Evolutionary conservation across 331 rosid species (phyloP).

Genomic region (Cydonia oblonga): DNA sequence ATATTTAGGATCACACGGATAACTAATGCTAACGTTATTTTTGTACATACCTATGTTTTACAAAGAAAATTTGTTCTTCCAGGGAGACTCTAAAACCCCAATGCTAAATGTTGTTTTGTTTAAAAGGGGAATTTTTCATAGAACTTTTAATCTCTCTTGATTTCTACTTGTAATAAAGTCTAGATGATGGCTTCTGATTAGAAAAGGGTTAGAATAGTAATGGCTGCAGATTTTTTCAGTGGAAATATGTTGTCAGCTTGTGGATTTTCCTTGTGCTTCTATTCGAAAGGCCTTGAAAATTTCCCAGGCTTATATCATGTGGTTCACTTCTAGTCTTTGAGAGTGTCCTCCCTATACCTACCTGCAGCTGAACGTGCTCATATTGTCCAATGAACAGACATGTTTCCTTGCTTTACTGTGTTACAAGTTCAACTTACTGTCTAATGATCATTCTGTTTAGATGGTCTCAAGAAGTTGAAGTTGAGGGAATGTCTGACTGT

Average conservation of each 20-base stretch:
- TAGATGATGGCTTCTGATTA: not conserved
- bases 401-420: not conserved
- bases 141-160: not conserved
- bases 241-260: not conserved
- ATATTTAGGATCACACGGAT: not conserved
- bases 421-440: not conserved
- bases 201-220: no score
- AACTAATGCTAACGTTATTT: not conserved
- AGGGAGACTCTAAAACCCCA: not conserved
- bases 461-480: constrained; percentile 15
- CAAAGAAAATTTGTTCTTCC: not conserved
- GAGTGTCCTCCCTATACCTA: not conserved
- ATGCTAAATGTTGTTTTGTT: not conserved
- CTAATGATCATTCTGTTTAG: constrained; percentile 9
- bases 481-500: not conserved
- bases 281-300: not conserved
- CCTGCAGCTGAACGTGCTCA: not conserved
- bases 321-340: not conserved
- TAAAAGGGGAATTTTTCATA: not conserved
- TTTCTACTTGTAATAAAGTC: not conserved
- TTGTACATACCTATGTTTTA: not conserved
- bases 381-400: not conserved
- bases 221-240: not conserved
- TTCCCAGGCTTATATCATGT: not conserved
- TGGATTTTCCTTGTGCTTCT: not conserved